A percentile compares a stretch with the other conserved stretches of the same genome.
These are phyloP conservation scores for Neoascochyta sp. DNA, from an alignment of 2,329 filamentous ascomycete species.

Conservation along the genomic window DNA sequence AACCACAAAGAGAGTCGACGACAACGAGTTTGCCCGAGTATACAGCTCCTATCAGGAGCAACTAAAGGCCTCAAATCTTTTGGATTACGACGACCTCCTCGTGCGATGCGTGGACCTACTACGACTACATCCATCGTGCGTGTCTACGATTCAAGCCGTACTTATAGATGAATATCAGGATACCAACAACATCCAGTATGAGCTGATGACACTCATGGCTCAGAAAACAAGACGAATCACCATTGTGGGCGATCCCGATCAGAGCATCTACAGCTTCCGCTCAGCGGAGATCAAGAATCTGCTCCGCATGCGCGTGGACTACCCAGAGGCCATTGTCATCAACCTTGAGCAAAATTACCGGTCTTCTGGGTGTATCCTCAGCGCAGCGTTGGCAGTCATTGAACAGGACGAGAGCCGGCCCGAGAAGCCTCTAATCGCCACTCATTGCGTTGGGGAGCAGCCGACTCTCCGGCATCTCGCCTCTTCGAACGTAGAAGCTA, in stretches of 20 bases:
- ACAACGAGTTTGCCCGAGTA: constrained; percentile 62
- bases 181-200: constrained; percentile 91
- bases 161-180: constrained; percentile 98
- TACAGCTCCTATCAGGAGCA: constrained; percentile 76
- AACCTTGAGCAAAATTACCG: constrained; percentile 92
- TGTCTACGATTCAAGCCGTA: constrained; percentile 84
- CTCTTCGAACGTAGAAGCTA: constrained; percentile 68
- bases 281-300: constrained; percentile 91
- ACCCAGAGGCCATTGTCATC: constrained; percentile 73
- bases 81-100: constrained; percentile 93
- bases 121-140: constrained; percentile 68
- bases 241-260: constrained; percentile 92
- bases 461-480: constrained; percentile 77
- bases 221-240: constrained; percentile 72
- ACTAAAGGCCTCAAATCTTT: constrained; percentile 69
- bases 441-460: constrained; percentile 72
- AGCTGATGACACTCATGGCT: constrained; percentile 86
- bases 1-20: constrained; percentile 47
- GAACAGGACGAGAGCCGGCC: constrained; percentile 82
- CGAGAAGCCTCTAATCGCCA: constrained; percentile 72
- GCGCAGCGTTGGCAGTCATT: constrained; percentile 77
- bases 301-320: constrained; percentile 70
- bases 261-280: constrained; percentile 96
- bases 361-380: constrained; percentile 80
- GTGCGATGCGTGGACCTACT: constrained; percentile 79